Conservation (phyloP, 345 rosid species). For the Syzygium grande region DNA sequence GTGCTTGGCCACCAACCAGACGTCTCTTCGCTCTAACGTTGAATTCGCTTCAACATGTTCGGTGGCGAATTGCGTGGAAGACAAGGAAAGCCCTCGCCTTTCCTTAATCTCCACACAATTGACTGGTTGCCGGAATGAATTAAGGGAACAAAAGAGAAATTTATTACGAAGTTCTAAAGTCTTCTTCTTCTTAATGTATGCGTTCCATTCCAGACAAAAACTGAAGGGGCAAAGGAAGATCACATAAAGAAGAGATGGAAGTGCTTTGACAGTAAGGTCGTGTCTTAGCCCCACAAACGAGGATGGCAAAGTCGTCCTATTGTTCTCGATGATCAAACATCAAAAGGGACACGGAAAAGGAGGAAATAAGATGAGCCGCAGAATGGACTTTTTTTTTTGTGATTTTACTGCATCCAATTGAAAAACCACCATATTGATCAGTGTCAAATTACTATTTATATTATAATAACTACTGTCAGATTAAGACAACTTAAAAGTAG, state of each 20-base stretch:
- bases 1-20: neutral
- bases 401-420: neutral
- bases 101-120: neutral
- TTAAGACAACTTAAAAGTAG: neutral
- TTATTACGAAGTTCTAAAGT: no score
- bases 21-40: no score
- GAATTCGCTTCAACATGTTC: neutral
- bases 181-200: no score
- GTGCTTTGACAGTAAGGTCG: no score
- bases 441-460: neutral
- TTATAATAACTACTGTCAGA: neutral
- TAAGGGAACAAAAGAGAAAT: no score
- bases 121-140: no score
- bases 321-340: neutral
- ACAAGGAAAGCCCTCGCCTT: neutral
- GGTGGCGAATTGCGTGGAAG: neutral
- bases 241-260: no score
- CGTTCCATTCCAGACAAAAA: no score
- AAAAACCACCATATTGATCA: neutral
- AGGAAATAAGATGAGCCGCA: neutral
- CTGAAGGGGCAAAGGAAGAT: no score
- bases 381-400: neutral
- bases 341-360: neutral
- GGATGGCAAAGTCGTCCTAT: neutral
- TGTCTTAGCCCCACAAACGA: no score